Evolutionary conservation across 352 stramenopile genomes (phyloP).

Genomic region (Pythium brachiatum): DNA sequence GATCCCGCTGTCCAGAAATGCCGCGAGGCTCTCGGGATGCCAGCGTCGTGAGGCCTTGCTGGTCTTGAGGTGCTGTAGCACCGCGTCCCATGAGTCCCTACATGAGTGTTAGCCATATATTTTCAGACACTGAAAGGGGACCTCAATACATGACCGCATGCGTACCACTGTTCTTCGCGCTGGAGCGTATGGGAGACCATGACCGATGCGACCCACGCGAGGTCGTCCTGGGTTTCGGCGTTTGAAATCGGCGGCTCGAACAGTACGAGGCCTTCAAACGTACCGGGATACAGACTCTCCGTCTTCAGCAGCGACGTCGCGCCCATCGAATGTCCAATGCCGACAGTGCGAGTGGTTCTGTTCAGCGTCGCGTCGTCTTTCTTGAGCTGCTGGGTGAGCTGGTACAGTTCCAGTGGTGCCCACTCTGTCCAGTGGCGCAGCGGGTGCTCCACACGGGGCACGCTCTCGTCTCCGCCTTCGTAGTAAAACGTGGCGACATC

Average conservation of each 20-base stretch:
- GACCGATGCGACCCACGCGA: background rate
- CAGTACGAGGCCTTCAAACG: conserved; percentile 11
- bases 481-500: conserved; percentile 24
- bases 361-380: conserved; percentile 3
- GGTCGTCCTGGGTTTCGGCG: background rate
- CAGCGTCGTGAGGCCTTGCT: conserved; percentile 1
- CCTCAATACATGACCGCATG: no score
- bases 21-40: conserved; percentile 7
- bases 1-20: conserved; percentile 8
- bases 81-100: conserved; percentile 15
- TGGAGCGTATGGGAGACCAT: conserved; percentile 17
- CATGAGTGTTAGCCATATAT: background rate
- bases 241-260: conserved; percentile 12
- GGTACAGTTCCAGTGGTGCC: conserved; percentile 7
- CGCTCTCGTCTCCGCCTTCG: conserved; percentile 7
- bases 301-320: conserved; percentile 17
- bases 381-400: background rate
- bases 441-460: conserved; percentile 30
- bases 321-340: conserved; percentile 25
- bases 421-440: conserved; percentile 9
- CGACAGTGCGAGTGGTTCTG: conserved; percentile 10
- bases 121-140: no score
- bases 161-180: conserved; percentile 13
- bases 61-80: conserved; percentile 10
- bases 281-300: conserved; percentile 10